Evolutionary conservation across 768 basidiomycete species (phyloP), one percentile per base, ranked within the genome.

Genomic region (Saitozyma podzolica): DNA sequence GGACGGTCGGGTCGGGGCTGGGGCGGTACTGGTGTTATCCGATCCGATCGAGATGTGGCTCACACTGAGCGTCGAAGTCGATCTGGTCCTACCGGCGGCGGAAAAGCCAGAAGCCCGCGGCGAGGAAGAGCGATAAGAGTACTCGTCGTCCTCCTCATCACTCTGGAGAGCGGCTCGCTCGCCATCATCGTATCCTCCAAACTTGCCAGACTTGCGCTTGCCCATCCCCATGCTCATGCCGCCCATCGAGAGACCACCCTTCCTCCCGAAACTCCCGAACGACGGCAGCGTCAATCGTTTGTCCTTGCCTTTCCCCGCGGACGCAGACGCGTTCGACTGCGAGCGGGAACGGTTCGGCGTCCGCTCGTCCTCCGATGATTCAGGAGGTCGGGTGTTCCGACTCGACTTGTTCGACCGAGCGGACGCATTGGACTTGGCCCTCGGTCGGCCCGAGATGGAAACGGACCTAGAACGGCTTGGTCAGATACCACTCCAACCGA

Each of bases 221-320:
- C 29, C 41, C 40, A 16, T 37, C 50, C 48, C 49, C 41, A 49
- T 59, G 37, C 49, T 3, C 49, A 39, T 50, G 2, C 45, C 45
- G 45, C 45, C 29, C n/a, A 49, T 10, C 11, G 9, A 40, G 40
- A 63, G 56, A 14, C 66, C 66, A 5, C 61, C 59, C 59, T 80
- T 80, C 55, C 68, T 73, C 6, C 77, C 68, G 4, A 80, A 74
- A 5, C 75, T 74, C 9, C 73, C 75, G 54, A 80, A 76, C 17
- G 76, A 69, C 1, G 73, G 60, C 8, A 74, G 43, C 49, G 73
- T 73, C 13, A 66, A 70, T 13, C 66, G 56, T 29, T 66, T 68
- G 52, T 67, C 69, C 53, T 75, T 75, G 8, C 59, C 59, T 56
- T 66, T 68, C 16, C 62, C 48, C 4, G 67, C 69, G 2, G 64